A percentile compares a stretch with the other conserved stretches of the same genome.
Evolutionary conservation across 257 asterid species (phyloP).

Genomic region (Solanum dulcamara): DNA sequence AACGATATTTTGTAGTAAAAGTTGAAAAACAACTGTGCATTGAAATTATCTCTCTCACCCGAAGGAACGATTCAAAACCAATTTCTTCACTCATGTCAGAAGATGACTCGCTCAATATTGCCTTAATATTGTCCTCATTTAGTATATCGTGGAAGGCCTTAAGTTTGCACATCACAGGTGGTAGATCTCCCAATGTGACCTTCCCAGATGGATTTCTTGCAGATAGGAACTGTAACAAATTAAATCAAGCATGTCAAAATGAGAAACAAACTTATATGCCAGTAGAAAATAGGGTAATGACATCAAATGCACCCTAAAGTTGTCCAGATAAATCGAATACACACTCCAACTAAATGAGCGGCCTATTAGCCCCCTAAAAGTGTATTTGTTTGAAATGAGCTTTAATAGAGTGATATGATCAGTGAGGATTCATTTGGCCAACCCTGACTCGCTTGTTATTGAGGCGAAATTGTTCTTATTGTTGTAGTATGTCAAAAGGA

Average conservation of each 20-base stretch:
- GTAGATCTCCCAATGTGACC: conserved; percentile 57
- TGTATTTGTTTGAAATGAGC: neutral
- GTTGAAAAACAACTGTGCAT: neutral
- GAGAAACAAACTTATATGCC: neutral
- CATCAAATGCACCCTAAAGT: neutral
- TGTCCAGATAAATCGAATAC: neutral
- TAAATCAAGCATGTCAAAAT: neutral
- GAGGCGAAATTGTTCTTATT: neutral
- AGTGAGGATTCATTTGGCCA: neutral
- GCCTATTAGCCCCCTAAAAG: no score
- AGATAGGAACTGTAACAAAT: conserved; percentile 35
- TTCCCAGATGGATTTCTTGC: conserved; percentile 46
- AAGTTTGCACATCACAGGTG: conserved; percentile 50
- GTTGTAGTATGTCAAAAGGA: neutral
- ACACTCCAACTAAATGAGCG: neutral
- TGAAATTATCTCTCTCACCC: conserved; percentile 23
- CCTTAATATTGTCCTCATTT: conserved; percentile 42
- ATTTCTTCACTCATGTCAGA: conserved; percentile 42
- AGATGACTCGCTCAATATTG: conserved; percentile 40
- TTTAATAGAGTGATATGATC: neutral
- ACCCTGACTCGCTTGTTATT: neutral
- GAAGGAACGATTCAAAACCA: conserved; percentile 71
- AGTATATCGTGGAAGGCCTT: conserved; percentile 39
- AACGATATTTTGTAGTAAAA: neutral
- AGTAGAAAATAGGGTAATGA: neutral